phyloP scores from a whole-genome alignment of 495 filamentous ascomycete species.

The Thermothielavioides terrestris region DNA sequence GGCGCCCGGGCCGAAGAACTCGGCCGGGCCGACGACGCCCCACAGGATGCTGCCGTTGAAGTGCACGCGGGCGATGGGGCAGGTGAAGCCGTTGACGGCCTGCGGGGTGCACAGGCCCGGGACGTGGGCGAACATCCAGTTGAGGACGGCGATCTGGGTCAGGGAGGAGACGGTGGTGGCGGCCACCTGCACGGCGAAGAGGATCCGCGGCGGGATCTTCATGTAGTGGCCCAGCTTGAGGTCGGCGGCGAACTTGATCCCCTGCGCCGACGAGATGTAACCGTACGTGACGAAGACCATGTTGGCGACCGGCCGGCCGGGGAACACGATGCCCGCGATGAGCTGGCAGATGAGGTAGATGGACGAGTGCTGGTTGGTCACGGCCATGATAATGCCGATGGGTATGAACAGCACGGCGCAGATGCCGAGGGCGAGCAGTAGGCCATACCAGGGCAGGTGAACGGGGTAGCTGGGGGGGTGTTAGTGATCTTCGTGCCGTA shows the following conservation, averaged over 20 bases:
- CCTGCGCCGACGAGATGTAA: conserved; percentile 73
- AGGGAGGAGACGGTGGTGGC: conserved; percentile 70
- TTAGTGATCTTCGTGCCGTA: conserved; percentile 2
- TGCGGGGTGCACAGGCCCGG: conserved; percentile 66
- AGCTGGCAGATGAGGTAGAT: conserved; percentile 79
- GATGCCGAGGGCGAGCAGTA: conserved; percentile 65
- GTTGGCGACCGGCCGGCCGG: conserved; percentile 74
- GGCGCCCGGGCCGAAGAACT: conserved; percentile 67
- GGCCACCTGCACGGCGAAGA: conserved; percentile 74
- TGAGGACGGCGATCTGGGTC: conserved; percentile 73
- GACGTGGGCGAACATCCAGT: conserved; percentile 82
- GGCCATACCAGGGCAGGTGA: conserved; percentile 68
- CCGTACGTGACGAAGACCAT: conserved; percentile 87
- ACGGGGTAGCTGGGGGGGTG: conserved; percentile 51
- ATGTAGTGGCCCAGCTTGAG: conserved; percentile 87
- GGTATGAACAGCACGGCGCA: conserved; percentile 67
- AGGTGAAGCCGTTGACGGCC: conserved; percentile 78
- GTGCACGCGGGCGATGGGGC: conserved; percentile 78
- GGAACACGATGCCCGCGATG: conserved; percentile 68
- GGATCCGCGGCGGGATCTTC: conserved; percentile 77
- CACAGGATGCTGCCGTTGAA: conserved; percentile 86
- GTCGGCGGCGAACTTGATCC: conserved; percentile 78
- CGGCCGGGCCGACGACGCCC: conserved; percentile 71
- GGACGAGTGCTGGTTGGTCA: conserved; percentile 73
- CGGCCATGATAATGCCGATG: conserved; percentile 78